Percentiles rank a stretch among this genome's conserved stretches.
Conservation (phyloP, 305 asterid species). For the Fraxinus baroniana region DNA sequence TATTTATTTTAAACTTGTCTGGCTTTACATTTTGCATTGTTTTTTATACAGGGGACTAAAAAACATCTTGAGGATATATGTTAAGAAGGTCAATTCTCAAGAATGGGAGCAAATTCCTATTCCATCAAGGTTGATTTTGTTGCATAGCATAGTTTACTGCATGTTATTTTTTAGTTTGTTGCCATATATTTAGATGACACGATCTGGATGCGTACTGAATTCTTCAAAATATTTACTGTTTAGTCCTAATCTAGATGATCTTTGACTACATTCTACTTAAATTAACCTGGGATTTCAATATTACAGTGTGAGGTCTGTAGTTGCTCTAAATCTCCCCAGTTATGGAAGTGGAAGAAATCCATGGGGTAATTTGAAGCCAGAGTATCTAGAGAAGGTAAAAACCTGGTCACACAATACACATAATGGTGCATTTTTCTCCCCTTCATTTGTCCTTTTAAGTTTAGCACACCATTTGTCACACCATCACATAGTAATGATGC, state of each 20-base stretch:
- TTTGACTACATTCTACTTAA: conserved; percentile 13
- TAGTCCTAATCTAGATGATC: conserved; percentile 9
- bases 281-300: conserved; percentile 15
- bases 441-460: conserved; percentile 5
- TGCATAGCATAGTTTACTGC: conserved; percentile 7
- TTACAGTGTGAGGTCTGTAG: conserved; percentile 89
- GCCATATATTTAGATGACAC: conserved; percentile 2
- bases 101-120: conserved; percentile 82
- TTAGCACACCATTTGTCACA: background rate
- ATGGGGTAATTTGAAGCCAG: conserved; percentile 92
- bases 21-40: conserved; percentile 8
- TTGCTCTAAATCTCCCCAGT: conserved; percentile 92
- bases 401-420: background rate
- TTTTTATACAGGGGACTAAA: conserved; percentile 73
- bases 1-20: background rate
- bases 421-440: conserved; percentile 1
- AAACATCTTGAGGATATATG: conserved; percentile 81
- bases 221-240: background rate
- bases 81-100: conserved; percentile 79
- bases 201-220: background rate
- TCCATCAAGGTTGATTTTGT: conserved; percentile 71
- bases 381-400: conserved; percentile 85
- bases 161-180: background rate
- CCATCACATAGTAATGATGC: background rate
- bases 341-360: conserved; percentile 99